These are phyloP conservation scores for Hura crepitans DNA, from an alignment of 441 rosid species.

Conservation along the genomic window DNA sequence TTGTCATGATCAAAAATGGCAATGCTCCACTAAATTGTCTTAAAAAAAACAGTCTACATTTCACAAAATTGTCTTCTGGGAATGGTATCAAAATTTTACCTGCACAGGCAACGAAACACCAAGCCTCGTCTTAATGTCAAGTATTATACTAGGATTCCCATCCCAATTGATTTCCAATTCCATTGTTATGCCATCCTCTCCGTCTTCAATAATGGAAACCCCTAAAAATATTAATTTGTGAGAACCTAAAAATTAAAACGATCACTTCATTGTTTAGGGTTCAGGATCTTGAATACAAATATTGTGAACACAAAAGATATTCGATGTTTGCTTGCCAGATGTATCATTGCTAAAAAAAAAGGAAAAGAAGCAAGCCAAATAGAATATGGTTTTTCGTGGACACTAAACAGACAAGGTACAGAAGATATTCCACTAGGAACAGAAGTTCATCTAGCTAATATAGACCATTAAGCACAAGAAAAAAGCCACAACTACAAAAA, in stretches of 20 bases:
- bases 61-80: neutral
- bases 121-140: conserved; percentile 66
- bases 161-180: conserved; percentile 98
- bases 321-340: neutral
- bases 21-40: neutral
- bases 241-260: neutral
- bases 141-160: conserved; percentile 77
- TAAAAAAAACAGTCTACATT: neutral
- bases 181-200: conserved; percentile 58
- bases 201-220: conserved; percentile 60
- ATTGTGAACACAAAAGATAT: neutral
- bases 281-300: neutral
- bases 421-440: neutral
- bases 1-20: neutral
- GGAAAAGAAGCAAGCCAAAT: neutral
- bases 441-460: conserved; percentile 5
- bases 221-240: conserved; percentile 39
- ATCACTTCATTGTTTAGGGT: neutral
- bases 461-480: neutral
- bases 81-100: conserved; percentile 39
- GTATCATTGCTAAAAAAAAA: neutral
- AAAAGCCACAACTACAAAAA: neutral
- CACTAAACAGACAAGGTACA: neutral
- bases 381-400: neutral
- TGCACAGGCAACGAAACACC: conserved; percentile 83